These are phyloP conservation scores for Aristolochia fimbriata DNA, from an alignment of 164 flowering plant species.

Conservation along the genomic window DNA sequence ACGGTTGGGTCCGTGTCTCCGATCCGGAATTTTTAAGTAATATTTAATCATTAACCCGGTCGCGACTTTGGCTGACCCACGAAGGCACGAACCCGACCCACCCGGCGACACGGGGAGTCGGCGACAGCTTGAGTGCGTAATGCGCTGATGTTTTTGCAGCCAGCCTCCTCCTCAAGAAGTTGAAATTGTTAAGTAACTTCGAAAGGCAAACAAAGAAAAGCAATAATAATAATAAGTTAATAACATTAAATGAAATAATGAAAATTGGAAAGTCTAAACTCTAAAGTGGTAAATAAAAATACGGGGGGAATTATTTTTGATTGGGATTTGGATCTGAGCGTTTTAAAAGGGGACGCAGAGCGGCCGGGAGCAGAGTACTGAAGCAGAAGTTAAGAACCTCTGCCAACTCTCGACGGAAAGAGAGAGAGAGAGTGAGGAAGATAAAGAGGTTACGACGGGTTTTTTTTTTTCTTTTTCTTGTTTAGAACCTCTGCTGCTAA, in stretches of 20 bases:
- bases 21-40: too few species aligned
- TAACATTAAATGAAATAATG: neutral
- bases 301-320: slow-evolving; percentile 6
- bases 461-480: neutral
- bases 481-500: too few species aligned
- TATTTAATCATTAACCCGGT: too few species aligned
- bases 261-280: neutral
- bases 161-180: neutral
- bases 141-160: neutral
- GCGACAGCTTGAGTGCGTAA: too few species aligned
- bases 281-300: neutral
- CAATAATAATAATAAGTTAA: neutral
- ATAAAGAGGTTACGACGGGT: neutral
- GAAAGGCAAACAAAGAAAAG: neutral
- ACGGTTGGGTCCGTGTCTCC: too few species aligned
- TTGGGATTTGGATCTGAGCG: slow-evolving; percentile 7
- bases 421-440: neutral
- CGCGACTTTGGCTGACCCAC: too few species aligned
- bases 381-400: neutral
- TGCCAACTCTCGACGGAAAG: neutral
- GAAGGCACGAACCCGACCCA: too few species aligned
- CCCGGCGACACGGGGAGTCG: too few species aligned
- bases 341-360: neutral
- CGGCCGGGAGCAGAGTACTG: neutral
- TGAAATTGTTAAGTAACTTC: neutral